A percentile compares a stretch with the other conserved stretches of the same genome.
These are phyloP conservation scores for Hymenotorrendiella dingleyae DNA, from an alignment of 2,329 filamentous ascomycete genomes.

Conservation along the genomic window DNA sequence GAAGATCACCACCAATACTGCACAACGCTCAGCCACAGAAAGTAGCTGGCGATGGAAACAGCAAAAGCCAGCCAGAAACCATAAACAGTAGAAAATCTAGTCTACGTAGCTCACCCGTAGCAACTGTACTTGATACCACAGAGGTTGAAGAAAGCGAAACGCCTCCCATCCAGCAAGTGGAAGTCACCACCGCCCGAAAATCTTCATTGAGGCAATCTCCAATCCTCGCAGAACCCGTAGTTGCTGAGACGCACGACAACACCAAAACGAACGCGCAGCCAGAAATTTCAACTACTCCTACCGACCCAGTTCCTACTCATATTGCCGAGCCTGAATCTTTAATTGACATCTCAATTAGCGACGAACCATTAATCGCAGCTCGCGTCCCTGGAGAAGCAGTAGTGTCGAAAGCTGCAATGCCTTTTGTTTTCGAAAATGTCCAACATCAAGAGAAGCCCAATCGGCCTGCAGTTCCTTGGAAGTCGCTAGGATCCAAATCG, in stretches of 20 bases:
- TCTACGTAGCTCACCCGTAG: neutral
- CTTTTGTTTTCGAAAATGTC: neutral
- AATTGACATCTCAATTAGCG: neutral
- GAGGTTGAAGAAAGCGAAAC: neutral
- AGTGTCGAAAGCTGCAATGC: neutral
- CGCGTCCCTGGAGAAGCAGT: neutral
- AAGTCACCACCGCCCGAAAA: neutral
- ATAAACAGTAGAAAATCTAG: neutral
- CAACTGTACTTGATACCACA: neutral
- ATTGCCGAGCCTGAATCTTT: conserved; percentile 4
- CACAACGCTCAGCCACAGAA: neutral
- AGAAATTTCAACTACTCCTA: conserved; percentile 15
- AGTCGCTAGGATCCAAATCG: too few relatives aligned
- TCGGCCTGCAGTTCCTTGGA: too few relatives aligned
- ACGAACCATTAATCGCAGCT: neutral
- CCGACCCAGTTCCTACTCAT: conserved; percentile 10
- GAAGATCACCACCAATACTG: neutral
- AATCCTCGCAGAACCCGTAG: too few relatives aligned
- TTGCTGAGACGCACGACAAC: too few relatives aligned
- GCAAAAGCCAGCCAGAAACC: too few relatives aligned
- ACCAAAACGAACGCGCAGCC: neutral
- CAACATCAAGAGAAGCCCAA: neutral
- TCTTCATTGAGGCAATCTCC: neutral
- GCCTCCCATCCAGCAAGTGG: neutral
- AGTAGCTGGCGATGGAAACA: too few relatives aligned